Evolutionary conservation across 306 rosid species (phyloP), one percentile per base, ranked within the genome.

Genomic region (Vigna hirtella): DNA sequence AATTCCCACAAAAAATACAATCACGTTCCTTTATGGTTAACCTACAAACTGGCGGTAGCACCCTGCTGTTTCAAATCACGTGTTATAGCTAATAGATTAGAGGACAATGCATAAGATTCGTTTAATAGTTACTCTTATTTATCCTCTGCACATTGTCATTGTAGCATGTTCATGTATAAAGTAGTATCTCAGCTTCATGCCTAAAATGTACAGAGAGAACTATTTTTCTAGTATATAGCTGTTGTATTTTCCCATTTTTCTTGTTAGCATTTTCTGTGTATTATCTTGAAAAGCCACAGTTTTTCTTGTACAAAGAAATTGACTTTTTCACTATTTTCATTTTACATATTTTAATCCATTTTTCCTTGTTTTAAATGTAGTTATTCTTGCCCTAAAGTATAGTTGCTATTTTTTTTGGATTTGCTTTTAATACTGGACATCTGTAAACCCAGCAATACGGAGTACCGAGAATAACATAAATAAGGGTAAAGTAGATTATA

Each of bases 161-260:
- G 66, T 42, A 47, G 18, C 30, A 12, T 66, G 30, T 45, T 20
- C 43, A 22, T 79, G 49, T 80, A 28, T 72, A 7, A 73, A 55
- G 49, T 34, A 57, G 55, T 57, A 40, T 49, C 17, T 59, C 10
- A 78, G 26, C 71, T 78, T 56, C 1, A 59, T 59, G 63, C 51
- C 70, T 24, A n/a, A 34, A 64, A 64, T n/a, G 15, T 73, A 51
- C 17, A 8, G 26, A 61, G 24, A 40, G 13, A 52, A 61, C 67
- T 72, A 16, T 34, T 30, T 50, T 50, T 15, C 14, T n/a, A 42
- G 59, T 47, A 7, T 53, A 52, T 53, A 52, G 40, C 55, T 16
- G 50, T 71, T 80, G 16, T 18, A 18, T 55, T 24, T 50, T 72
- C 61, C 55, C 20, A 12, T 13, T 64, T 63, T 53, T 42, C 47